These are phyloP conservation scores for Phialocephala subalpina DNA, from an alignment of 2,329 filamentous ascomycete genomes.

Conservation along the genomic window DNA sequence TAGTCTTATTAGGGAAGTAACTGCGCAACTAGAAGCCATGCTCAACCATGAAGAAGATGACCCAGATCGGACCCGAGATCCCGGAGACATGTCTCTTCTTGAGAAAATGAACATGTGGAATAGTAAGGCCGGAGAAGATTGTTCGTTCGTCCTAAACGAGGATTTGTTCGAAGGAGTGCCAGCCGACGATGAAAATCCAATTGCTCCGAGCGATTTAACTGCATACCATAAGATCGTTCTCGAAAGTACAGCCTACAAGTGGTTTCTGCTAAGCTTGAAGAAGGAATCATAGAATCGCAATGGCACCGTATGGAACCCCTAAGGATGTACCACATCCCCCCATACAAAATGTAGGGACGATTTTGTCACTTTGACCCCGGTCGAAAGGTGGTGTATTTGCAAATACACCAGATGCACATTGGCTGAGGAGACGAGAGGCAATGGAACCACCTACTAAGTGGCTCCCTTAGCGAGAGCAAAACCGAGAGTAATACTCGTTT, in stretches of 20 bases:
- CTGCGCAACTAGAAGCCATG: neutral
- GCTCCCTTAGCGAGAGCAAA: too few species aligned
- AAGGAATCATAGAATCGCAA: too few species aligned
- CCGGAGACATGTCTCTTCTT: constrained; percentile 20
- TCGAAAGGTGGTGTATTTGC: too few species aligned
- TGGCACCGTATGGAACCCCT: too few species aligned
- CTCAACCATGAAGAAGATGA: constrained; percentile 9
- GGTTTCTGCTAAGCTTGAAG: constrained; percentile 20
- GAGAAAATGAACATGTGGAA: constrained; percentile 30
- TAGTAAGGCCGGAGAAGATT: constrained; percentile 16
- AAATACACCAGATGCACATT: too few species aligned
- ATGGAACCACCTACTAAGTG: too few species aligned
- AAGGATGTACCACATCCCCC: too few species aligned
- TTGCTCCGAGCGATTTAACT: constrained; percentile 11
- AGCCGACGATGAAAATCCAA: constrained; percentile 21
- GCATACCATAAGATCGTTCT: constrained; percentile 20
- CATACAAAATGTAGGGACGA: too few species aligned
- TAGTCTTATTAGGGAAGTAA: neutral
- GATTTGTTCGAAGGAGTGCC: constrained; percentile 14
- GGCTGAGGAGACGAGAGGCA: too few species aligned
- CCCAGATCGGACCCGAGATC: neutral
- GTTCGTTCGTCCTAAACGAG: neutral
- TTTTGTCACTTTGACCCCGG: too few species aligned
- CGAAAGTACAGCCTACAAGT: constrained; percentile 25
- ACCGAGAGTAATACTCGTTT: too few species aligned